Evolutionary conservation across 2,329 filamentous ascomycete genomes (phyloP).

Genomic region (Fusarium mundagurra): DNA sequence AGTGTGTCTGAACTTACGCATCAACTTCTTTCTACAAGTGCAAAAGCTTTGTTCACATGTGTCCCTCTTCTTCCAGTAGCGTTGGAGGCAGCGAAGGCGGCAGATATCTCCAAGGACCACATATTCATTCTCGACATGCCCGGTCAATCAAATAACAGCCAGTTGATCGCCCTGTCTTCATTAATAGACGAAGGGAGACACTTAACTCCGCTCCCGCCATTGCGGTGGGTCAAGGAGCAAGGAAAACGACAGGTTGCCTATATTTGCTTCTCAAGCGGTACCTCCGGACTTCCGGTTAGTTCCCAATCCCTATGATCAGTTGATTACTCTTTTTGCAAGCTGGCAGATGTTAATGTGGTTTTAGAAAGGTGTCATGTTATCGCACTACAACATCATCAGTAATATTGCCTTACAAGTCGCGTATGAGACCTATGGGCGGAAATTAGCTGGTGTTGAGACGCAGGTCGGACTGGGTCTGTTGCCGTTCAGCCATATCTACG

Average conservation of each 20-base stretch:
- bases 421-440: neutral
- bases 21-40: neutral
- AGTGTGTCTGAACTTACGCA: neutral
- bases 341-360: neutral
- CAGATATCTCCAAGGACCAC: neutral
- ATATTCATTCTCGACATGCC: neutral
- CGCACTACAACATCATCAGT: neutral
- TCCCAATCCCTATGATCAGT: no score
- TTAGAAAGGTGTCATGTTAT: neutral
- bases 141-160: rapidly evolving
- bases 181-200: neutral
- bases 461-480: slow-evolving; percentile 72
- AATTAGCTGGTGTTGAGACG: slow-evolving; percentile 35
- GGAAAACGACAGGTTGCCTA: neutral
- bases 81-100: neutral
- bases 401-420: neutral
- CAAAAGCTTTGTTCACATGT: neutral
- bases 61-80: neutral
- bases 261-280: neutral
- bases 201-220: rapidly evolving
- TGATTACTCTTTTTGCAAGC: no score
- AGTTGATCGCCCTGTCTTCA: neutral
- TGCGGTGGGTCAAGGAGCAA: neutral
- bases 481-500: slow-evolving; percentile 78
- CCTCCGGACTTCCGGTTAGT: neutral